Percentiles rank a stretch among this genome's conserved stretches.
These are phyloP conservation scores for Suillus spraguei DNA, from an alignment of 768 basidiomycete genomes.

Conservation along the genomic window DNA sequence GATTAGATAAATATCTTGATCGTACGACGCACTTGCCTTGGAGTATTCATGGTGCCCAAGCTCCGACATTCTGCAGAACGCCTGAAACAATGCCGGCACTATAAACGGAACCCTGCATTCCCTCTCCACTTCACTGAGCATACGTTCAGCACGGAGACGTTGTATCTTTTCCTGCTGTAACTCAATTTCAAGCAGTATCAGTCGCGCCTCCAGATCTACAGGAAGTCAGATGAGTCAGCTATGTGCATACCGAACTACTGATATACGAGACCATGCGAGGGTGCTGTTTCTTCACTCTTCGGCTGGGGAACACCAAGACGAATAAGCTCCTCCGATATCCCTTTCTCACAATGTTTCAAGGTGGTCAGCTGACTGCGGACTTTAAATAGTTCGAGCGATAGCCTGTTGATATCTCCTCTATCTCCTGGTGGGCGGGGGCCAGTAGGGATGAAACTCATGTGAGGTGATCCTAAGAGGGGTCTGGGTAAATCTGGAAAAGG, in stretches of 20 bases:
- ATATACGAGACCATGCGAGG: conserved; percentile 4
- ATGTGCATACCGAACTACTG: not conserved
- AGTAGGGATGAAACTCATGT: not conserved
- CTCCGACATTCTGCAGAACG: conserved; percentile 52
- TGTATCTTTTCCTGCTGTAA: conserved; percentile 38
- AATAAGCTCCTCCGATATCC: conserved; percentile 25
- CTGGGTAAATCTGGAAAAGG: not conserved
- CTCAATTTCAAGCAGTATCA: conserved; percentile 36
- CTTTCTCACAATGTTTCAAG: conserved; percentile 27
- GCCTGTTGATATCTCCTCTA: conserved; percentile 8
- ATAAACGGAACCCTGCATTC: conserved; percentile 59
- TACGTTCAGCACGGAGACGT: conserved; percentile 46
- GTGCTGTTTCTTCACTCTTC: not conserved
- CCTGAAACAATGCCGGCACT: conserved; percentile 58
- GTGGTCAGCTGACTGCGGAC: conserved; percentile 26
- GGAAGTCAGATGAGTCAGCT: not conserved
- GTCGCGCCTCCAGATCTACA: conserved; percentile 29
- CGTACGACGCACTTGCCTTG: not conserved
- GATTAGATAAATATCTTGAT: not conserved
- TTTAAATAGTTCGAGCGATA: conserved; percentile 32
- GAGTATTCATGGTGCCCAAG: conserved; percentile 17
- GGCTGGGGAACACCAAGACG: conserved; percentile 14
- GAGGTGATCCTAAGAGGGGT: not conserved
- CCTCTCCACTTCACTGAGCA: conserved; percentile 47
- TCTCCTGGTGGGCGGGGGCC: conserved; percentile 4